A percentile compares a stretch with the other conserved stretches of the same genome.
Evolutionary conservation across 2,329 filamentous ascomycete genomes (phyloP).

Genomic region (Ascochyta viciae-villosae): DNA sequence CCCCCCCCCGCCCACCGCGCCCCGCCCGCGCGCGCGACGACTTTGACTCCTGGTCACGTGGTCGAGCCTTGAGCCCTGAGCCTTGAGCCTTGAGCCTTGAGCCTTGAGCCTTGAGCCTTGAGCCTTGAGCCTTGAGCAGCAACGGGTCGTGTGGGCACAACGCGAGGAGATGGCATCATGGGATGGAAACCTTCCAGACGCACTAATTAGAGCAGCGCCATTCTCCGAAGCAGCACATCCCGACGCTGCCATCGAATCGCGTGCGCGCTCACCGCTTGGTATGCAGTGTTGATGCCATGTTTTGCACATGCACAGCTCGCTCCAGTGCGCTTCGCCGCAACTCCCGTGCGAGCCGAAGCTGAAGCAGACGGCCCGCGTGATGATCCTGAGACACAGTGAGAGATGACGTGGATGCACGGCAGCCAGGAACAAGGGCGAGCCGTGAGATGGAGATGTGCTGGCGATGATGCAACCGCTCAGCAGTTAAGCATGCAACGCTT

Average conservation of each 20-base stretch:
- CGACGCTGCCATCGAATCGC: slow-evolving; percentile 4
- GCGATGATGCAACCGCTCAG: slow-evolving; percentile 19
- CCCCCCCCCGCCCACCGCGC: too few species aligned
- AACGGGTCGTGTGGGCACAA: slow-evolving; percentile 16
- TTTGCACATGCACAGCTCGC: background rate
- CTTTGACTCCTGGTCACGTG: too few species aligned
- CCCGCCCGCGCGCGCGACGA: too few species aligned
- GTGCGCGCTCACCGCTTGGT: background rate
- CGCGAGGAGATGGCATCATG: slow-evolving; percentile 10
- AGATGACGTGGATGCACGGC: slow-evolving; percentile 25
- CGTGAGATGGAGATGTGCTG: background rate
- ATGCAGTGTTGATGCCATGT: background rate
- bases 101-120: slow-evolving; percentile 15
- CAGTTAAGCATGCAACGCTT: background rate
- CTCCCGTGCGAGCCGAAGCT: background rate
- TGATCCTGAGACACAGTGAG: slow-evolving; percentile 16
- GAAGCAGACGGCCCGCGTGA: slow-evolving; percentile 12
- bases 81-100: slow-evolving; percentile 14
- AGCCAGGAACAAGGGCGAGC: slow-evolving; percentile 8
- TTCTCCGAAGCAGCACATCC: slow-evolving; percentile 8
- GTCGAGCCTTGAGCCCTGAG: slow-evolving; percentile 13
- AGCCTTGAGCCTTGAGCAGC: slow-evolving; percentile 16
- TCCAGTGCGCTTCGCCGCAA: background rate
- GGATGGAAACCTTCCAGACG: slow-evolving; percentile 16
- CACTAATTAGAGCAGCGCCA: slow-evolving; percentile 12